Percentiles rank a stretch among this genome's conserved stretches.
Evolutionary conservation across 495 filamentous ascomycete genomes (phyloP).

Genomic region (Aspergillus baeticus): DNA sequence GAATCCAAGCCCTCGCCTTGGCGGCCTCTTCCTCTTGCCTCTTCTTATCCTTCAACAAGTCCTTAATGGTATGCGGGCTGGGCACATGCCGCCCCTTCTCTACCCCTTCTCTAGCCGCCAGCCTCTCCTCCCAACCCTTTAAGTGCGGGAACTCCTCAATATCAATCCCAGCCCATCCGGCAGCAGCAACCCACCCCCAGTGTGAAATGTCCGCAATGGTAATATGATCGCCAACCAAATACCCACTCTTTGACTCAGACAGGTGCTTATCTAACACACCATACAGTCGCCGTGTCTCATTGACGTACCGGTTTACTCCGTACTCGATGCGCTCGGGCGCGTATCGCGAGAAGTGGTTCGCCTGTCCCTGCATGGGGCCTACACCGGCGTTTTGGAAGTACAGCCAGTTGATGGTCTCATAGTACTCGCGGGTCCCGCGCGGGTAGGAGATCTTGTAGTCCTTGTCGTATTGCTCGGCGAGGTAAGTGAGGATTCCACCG

Average conservation of each 20-base stretch:
- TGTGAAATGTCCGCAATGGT: constrained; percentile 84
- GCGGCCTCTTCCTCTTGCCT: constrained; percentile 54
- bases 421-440: constrained; percentile 68
- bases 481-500: constrained; percentile 83
- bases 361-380: constrained; percentile 91
- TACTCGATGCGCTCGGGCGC: constrained; percentile 87
- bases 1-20: constrained; percentile 55
- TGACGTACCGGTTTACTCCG: constrained; percentile 77
- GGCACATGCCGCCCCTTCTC: constrained; percentile 83
- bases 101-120: constrained; percentile 64
- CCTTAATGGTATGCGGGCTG: constrained; percentile 60
- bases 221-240: constrained; percentile 73
- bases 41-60: constrained; percentile 52
- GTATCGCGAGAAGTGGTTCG: constrained; percentile 87
- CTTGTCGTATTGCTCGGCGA: constrained; percentile 75
- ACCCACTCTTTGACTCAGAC: constrained; percentile 59
- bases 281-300: constrained; percentile 81
- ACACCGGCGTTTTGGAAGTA: constrained; percentile 74
- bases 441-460: constrained; percentile 86
- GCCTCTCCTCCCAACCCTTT: constrained; percentile 70
- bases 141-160: constrained; percentile 76
- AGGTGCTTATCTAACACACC: constrained; percentile 75
- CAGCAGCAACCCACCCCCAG: constrained; percentile 69
- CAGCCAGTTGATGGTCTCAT: constrained; percentile 78
- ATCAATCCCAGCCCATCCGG: constrained; percentile 71